Conservation (phyloP, 2,329 filamentous ascomycete species). For the Anthostomella pinea region DNA sequence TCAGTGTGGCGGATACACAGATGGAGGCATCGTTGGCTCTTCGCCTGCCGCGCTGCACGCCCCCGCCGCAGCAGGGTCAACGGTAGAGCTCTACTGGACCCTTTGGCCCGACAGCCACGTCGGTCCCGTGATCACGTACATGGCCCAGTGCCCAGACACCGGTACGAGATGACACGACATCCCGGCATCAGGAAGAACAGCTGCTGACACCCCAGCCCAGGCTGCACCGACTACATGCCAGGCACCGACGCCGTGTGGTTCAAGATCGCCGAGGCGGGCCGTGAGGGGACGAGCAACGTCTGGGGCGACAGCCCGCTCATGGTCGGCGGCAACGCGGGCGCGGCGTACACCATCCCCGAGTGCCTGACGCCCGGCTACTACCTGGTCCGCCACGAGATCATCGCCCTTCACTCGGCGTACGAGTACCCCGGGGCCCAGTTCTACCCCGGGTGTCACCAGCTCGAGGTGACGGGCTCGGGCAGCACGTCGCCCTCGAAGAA, state of each 20-base stretch:
- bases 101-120: constrained; percentile 48
- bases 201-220: constrained; percentile 6
- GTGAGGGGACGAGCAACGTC: constrained; percentile 46
- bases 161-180: too few relatives aligned
- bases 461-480: constrained; percentile 50
- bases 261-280: constrained; percentile 50
- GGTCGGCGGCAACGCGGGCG: constrained; percentile 39
- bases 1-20: constrained; percentile 54
- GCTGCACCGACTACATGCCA: constrained; percentile 21
- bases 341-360: constrained; percentile 52
- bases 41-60: constrained; percentile 53
- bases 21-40: constrained; percentile 45
- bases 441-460: constrained; percentile 57
- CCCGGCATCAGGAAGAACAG: too few relatives aligned
- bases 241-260: constrained; percentile 48
- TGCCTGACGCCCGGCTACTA: constrained; percentile 54
- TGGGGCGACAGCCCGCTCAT: constrained; percentile 48
- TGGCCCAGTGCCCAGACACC: constrained; percentile 54
- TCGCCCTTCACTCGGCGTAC: constrained; percentile 48
- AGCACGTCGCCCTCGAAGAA: constrained; percentile 37
- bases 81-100: constrained; percentile 55
- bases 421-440: constrained; percentile 47
- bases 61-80: constrained; percentile 49
- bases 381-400: constrained; percentile 57
- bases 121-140: constrained; percentile 57